Base-by-base conservation (phyloP, 441 rosid genomes). In the Adansonia rubrostipa region DNA sequence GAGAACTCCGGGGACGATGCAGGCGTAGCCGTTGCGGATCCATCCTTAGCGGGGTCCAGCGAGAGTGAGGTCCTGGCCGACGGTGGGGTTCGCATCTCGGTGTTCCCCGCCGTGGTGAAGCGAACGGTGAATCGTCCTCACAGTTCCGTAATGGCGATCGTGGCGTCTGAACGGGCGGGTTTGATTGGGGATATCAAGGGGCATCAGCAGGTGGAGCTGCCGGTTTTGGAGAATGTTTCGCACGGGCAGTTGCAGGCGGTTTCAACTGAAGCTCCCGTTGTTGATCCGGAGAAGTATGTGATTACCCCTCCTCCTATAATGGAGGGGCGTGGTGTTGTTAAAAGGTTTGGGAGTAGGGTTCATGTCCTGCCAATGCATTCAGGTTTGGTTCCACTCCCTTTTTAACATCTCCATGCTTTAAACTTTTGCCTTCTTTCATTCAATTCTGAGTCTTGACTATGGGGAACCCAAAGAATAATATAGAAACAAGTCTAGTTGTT, bases 321-420 rank as follows among this genome's bases (percentile, higher is more conserved):
- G 97, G 93, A 90, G 82, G 98, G 99, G 54, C 85, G 82, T 81
- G 99, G 99, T 3, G 94, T 92, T 77, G 87, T 87, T 19, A 93
- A 91, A 88, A 86, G 89, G 73, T 93, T 90, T 79, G 94, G 97
- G 74, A 85, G 80, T 80, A 78, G 88, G 71, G 89, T 87, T 83
- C 98, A 85, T 83, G 89, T 88, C 48, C 86, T 95, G 78, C 99
- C 99, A 48, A 85, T 93, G 97, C 98, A 95, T 88, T 95, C 99
- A 89, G 99, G 99, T 93, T 67, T 45, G 60, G 53, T 58, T 65
- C 28, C 19, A 19, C 44, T 76, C 7, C 44, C 20, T 36, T 80
- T 45, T 5, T 58, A 51, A 20, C 19, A 20, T 71, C 28, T 44
- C 22, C 58, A 19, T 20, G 36, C 24, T 20, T 70, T 48, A 36